Percentiles rank a stretch among this genome's conserved stretches.
Evolutionary conservation across 2,329 filamentous ascomycete genomes (phyloP).

Genomic region (Metarhizium anisopliae): DNA sequence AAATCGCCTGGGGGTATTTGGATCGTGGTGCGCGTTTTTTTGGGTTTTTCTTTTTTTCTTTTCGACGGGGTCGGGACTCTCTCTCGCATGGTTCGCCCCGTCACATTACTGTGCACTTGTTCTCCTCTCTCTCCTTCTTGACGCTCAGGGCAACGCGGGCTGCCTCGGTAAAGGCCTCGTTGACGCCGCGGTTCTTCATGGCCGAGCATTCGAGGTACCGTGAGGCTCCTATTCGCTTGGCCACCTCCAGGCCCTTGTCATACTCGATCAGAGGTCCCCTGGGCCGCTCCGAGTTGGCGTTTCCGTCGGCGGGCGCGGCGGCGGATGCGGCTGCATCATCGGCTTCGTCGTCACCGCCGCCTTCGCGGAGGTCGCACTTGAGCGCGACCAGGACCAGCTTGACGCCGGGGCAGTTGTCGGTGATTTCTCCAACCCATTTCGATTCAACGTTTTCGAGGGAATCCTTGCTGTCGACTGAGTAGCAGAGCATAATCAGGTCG

Average conservation of each 20-base stretch:
- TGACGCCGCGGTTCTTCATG: slow-evolving; percentile 95
- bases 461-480: slow-evolving; percentile 91
- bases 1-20: slow-evolving; percentile 4
- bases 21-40: slow-evolving; percentile 1
- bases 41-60: not conserved
- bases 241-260: slow-evolving; percentile 83
- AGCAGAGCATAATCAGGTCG: slow-evolving; percentile 97
- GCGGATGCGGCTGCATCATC: slow-evolving; percentile 40
- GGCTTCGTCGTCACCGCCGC: slow-evolving; percentile 58
- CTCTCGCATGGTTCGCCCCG: not conserved
- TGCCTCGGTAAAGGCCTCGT: slow-evolving; percentile 97
- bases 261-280: slow-evolving; percentile 76
- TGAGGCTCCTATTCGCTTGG: slow-evolving; percentile 82
- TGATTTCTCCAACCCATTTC: slow-evolving; percentile 97
- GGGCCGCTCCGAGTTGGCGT: slow-evolving; percentile 33
- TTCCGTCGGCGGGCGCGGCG: slow-evolving; percentile 9
- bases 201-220: slow-evolving; percentile 97
- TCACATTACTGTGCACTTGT: slow-evolving; percentile 54
- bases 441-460: slow-evolving; percentile 97
- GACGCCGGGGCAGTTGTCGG: slow-evolving; percentile 92
- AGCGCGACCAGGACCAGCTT: slow-evolving; percentile 91
- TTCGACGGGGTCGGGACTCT: not conserved
- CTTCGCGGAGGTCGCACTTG: slow-evolving; percentile 91
- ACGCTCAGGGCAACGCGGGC: slow-evolving; percentile 82
- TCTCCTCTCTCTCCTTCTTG: slow-evolving; percentile 54